Conservation (phyloP, 768 basidiomycete species). For the Psilocybe subaeruginosa region DNA sequence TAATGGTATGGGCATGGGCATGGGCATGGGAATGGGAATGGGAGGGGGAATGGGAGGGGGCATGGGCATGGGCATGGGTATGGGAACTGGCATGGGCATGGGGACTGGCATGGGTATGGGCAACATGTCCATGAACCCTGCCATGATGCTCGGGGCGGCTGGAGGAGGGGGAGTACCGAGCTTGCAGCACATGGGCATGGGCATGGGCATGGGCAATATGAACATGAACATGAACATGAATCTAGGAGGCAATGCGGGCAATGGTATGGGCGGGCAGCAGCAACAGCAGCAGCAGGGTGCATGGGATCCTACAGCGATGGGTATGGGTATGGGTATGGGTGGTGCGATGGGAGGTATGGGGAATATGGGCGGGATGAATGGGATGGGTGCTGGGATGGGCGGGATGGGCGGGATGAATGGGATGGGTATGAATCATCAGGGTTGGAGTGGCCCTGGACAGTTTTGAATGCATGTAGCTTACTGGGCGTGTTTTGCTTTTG, state of each 20-base stretch:
- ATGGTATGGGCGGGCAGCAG: neutral
- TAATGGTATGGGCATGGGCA: neutral
- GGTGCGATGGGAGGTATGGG: neutral
- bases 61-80: neutral
- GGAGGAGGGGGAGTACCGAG: neutral
- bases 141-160: neutral
- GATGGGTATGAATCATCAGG: neutral
- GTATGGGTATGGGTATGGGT: neutral
- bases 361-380: neutral
- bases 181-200: neutral
- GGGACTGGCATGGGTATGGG: slow-evolving; percentile 1
- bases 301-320: neutral
- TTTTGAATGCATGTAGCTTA: neutral
- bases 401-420: neutral
- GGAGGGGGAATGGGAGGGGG: slow-evolving; percentile 1
- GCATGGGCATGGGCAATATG: neutral
- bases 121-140: slow-evolving; percentile 1
- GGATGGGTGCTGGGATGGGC: neutral
- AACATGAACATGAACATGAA: neutral
- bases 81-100: slow-evolving; percentile 3
- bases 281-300: neutral
- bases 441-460: neutral
- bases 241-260: neutral
- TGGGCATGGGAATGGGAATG: slow-evolving; percentile 9
- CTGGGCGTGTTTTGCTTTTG: neutral